Evolutionary conservation across 2,329 filamentous ascomycete species (phyloP), one percentile per base, ranked within the genome.

Genomic region (Fusarium sp.): DNA sequence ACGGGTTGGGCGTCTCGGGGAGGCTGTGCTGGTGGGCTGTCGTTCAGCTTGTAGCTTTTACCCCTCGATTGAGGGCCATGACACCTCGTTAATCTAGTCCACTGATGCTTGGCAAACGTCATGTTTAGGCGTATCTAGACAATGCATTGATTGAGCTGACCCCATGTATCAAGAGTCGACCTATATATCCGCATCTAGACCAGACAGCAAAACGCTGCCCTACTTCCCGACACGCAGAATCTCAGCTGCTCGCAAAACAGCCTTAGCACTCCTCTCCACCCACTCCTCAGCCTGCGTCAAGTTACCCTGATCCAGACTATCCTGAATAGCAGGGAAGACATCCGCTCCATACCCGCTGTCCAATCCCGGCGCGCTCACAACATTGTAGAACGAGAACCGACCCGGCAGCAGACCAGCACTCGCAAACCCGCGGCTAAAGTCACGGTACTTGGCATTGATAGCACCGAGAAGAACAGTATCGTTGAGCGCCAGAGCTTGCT

Each of bases 321-420:
- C 68, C 35, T 70, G 67, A 5, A 70, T 47, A 3, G 68, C 68
- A 0, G 68, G 68, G n/a, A 71, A 71, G 2, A 71, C 68, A 56
- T 71, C 68, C 0, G 68, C 68, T 3, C 61, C 64, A 32, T 65
- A 71, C 2, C 64, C 68, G 14, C 64, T 70, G 7, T 65, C 64
- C 49, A 70, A 1, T 2, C 56, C 68, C 0, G 67, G 68, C 0
- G 59, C 68, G 15, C 64, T 71, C 4, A 68, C 66, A 13, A 68
- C 65, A 5, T 68, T 68, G 3, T 68, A 68, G 4, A 62, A 68
- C 1, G 66, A 68, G 2, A 33, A 68, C 10, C 66, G 11, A 2
- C 61, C 65, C 0, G 66, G 66, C 10, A 68, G 11, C 0, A 68
- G n/a, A 20, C 67, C 68, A 8, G 52, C 66, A 7, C 66, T 68